A percentile compares a stretch with the other conserved stretches of the same genome.
phyloP scores from a whole-genome alignment of 2,329 filamentous ascomycete species.

The Aspergillus sp. region DNA sequence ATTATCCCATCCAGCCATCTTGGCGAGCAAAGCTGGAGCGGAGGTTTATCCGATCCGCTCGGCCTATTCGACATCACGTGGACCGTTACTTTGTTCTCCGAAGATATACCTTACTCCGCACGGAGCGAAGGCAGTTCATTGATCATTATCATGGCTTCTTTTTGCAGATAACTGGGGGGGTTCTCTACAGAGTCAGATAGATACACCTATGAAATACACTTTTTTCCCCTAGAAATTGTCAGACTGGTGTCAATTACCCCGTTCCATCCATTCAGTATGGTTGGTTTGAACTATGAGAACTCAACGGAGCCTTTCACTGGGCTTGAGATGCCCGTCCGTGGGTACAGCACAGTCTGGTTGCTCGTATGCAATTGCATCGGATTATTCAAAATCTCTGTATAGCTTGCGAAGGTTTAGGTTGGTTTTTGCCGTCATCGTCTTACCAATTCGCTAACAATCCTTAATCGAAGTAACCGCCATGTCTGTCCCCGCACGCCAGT shows the following conservation, averaged over 20 bases:
- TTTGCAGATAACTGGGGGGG: too few species aligned
- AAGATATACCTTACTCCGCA: neutral
- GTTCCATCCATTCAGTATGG: neutral
- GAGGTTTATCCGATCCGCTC: constrained; percentile 1
- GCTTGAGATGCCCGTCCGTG: neutral
- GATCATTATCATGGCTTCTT: too few species aligned
- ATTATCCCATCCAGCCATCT: neutral
- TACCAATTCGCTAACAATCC: neutral
- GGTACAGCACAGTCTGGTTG: too few species aligned
- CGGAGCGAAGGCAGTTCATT: neutral
- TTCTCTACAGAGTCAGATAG: too few species aligned
- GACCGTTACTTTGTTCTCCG: neutral
- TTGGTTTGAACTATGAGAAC: neutral
- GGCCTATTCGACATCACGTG: too few species aligned
- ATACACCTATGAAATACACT: too few species aligned
- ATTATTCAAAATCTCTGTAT: too few species aligned
- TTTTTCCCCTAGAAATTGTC: too few species aligned
- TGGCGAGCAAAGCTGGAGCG: neutral
- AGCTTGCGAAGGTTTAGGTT: too few species aligned
- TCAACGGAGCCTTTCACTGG: neutral
- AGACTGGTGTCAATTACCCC: neutral
- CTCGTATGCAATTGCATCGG: too few species aligned
- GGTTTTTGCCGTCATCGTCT: too few species aligned
- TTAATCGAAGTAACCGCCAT: too few species aligned
- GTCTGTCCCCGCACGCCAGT: neutral